Base-by-base conservation (phyloP, 1,284 basidiomycete species). In the Wolfiporia cocos region DNA sequence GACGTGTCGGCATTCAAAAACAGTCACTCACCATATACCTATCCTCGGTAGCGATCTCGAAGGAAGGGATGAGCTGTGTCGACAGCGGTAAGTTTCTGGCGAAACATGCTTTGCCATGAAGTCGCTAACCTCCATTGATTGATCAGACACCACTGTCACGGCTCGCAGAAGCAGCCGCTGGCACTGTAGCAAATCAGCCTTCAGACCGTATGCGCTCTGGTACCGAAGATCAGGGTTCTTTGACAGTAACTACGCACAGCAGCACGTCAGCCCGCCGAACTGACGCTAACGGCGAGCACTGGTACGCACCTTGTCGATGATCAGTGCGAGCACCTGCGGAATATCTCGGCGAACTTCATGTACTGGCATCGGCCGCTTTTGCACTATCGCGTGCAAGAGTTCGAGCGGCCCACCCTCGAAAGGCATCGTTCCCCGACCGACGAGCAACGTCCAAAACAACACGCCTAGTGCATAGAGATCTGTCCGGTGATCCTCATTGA, bases 271-370 rank as follows among this genome's bases (percentile, higher is more conserved):
- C 7, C 26, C 7, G 7, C 26, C 7, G 26, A 7, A 9, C 26
- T 28, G 7, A 28, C 32, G 28, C 31, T 12, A 17, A 26, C n/a
- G 18, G 21, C 23, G 33, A 22, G 11, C 18, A 18, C 10, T 4
- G 17, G 17, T n/a, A 26, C 61, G 29, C 47, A 73, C 80, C 66
- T 81, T 84, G 52, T 83, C 79, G 43, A 86, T 74, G 35, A 86
- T 81, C 42, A 69, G 64, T 3, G 79, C 78, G n/a, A 86, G 61
- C 17, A 85, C 81, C 49, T 78, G 76, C 2, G 82, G 82, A 3
- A 84, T 70, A 54, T 86, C 82, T 39, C 79, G 65, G 34, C 82
- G 68, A n/a, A 84, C 76, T 57, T 85, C 81, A 50, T 84, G 81
- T 5, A 85, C 81, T 11, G 78, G 78, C 74, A 81, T 81, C 0